phyloP scores from a whole-genome alignment of 768 basidiomycete species.

The Suillus discolor region DNA sequence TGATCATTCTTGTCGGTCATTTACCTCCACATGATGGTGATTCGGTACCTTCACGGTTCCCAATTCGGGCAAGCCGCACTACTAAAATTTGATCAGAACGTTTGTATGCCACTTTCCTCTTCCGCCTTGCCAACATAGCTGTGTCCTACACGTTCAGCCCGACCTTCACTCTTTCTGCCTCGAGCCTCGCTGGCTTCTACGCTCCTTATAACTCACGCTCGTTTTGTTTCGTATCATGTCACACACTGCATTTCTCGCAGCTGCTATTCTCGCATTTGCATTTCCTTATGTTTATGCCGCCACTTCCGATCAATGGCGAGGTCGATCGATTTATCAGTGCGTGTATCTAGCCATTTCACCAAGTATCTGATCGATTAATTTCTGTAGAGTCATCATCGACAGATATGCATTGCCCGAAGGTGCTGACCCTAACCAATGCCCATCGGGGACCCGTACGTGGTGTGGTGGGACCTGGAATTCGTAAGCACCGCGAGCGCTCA shows the following conservation, averaged over 20 bases:
- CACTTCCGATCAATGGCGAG: slow-evolving; percentile 73
- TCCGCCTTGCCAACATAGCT: background rate
- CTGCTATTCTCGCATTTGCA: slow-evolving; percentile 28
- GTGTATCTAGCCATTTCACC: slow-evolving; percentile 19
- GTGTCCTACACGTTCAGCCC: background rate
- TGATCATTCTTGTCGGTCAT: background rate
- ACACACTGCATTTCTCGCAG: slow-evolving; percentile 17
- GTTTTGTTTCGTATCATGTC: slow-evolving; percentile 12
- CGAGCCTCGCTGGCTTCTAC: background rate
- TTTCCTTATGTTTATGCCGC: slow-evolving; percentile 48
- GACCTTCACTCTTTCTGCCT: background rate
- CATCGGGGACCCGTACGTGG: slow-evolving; percentile 63
- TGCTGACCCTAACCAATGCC: slow-evolving; percentile 54
- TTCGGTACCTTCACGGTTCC: background rate
- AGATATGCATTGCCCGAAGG: slow-evolving; percentile 70
- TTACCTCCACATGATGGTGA: background rate
- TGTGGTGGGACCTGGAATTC: slow-evolving; percentile 89
- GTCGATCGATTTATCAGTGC: slow-evolving; percentile 81
- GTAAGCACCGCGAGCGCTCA: slow-evolving; percentile 28
- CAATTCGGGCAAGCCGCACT: background rate
- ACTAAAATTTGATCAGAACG: background rate
- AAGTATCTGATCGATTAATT: background rate
- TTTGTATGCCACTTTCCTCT: background rate
- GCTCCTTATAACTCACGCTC: slow-evolving; percentile 14
- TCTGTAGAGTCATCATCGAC: slow-evolving; percentile 64